These are phyloP conservation scores for Plantago rigida DNA, from an alignment of 305 asterid species.

Conservation along the genomic window DNA sequence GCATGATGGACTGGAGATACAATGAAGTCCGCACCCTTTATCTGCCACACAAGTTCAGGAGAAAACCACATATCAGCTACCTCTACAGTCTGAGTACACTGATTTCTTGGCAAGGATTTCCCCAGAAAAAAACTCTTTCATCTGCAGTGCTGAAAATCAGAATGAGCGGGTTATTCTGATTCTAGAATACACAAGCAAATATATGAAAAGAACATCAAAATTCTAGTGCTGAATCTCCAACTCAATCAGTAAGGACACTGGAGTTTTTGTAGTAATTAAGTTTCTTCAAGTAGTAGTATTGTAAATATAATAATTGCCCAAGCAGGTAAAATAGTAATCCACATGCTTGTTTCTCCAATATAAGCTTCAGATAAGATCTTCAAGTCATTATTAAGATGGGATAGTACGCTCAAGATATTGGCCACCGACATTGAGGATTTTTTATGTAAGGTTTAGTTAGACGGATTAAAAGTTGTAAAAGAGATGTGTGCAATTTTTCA, in stretches of 20 bases:
- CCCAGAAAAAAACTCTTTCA: conserved; percentile 58
- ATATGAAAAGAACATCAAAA: not conserved
- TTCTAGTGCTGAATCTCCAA: not conserved
- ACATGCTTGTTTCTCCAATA: too few species aligned
- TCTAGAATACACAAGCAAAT: not conserved
- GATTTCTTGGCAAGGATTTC: conserved; percentile 53
- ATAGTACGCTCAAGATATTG: too few species aligned
- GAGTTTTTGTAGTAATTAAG: too few species aligned
- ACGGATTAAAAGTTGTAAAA: too few species aligned
- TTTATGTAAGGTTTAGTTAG: too few species aligned
- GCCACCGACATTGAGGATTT: too few species aligned
- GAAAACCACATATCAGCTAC: conserved; percentile 76
- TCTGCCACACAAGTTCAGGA: conserved; percentile 73
- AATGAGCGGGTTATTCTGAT: conserved; percentile 14
- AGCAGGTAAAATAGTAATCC: too few species aligned
- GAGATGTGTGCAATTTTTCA: too few species aligned
- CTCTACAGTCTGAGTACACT: conserved; percentile 60
- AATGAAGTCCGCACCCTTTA: conserved; percentile 71
- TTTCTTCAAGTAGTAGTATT: too few species aligned
- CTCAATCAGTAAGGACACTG: not conserved
- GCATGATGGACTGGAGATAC: conserved; percentile 80
- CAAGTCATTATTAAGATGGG: too few species aligned
- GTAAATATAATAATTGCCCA: too few species aligned
- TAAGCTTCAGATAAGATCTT: too few species aligned
- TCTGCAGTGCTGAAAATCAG: conserved; percentile 35